A percentile compares a stretch with the other conserved stretches of the same genome.
These are phyloP conservation scores for Skeletonema grethae DNA, from an alignment of 108 stramenopile species.

Conservation along the genomic window DNA sequence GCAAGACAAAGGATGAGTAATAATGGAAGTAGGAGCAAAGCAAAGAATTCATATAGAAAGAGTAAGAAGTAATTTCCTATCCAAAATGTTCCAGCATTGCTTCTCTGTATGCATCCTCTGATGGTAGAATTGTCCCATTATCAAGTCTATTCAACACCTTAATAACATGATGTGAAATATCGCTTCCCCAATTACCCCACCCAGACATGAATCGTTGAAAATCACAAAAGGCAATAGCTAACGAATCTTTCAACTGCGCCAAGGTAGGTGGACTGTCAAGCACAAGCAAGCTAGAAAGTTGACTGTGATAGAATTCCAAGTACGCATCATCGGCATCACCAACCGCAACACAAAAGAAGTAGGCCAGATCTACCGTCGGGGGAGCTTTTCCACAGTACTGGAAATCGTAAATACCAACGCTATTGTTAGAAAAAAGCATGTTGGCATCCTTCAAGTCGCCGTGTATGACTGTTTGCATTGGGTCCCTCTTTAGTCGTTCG, in stretches of 20 bases:
- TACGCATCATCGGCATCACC: constrained; percentile 25
- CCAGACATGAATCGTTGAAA: constrained; percentile 72
- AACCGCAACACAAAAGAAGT: constrained; percentile 62
- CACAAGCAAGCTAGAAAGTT: constrained; percentile 26
- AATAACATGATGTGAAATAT: constrained; percentile 38
- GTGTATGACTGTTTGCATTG: constrained; percentile 69
- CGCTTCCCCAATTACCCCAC: constrained; percentile 76
- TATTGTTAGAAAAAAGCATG: constrained; percentile 41
- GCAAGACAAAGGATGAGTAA: not conserved
- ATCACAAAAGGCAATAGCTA: constrained; percentile 68
- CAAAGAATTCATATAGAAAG: not conserved
- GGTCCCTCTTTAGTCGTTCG: constrained; percentile 57
- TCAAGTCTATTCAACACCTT: constrained; percentile 56
- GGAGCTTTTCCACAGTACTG: constrained; percentile 75
- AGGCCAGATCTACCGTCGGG: constrained; percentile 70
- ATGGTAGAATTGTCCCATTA: constrained; percentile 48
- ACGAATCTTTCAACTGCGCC: constrained; percentile 50
- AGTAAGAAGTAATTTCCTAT: constrained; percentile 13
- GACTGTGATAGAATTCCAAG: constrained; percentile 43
- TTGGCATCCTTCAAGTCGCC: constrained; percentile 82
- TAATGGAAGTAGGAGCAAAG: not conserved
- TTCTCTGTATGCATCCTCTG: constrained; percentile 62
- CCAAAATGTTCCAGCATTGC: constrained; percentile 58
- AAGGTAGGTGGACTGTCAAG: constrained; percentile 42
- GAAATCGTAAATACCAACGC: constrained; percentile 71